Percentiles rank a stretch among this genome's conserved stretches.
Conservation (phyloP, 2,329 filamentous ascomycete species). For the Epicoccum sorghinum region DNA sequence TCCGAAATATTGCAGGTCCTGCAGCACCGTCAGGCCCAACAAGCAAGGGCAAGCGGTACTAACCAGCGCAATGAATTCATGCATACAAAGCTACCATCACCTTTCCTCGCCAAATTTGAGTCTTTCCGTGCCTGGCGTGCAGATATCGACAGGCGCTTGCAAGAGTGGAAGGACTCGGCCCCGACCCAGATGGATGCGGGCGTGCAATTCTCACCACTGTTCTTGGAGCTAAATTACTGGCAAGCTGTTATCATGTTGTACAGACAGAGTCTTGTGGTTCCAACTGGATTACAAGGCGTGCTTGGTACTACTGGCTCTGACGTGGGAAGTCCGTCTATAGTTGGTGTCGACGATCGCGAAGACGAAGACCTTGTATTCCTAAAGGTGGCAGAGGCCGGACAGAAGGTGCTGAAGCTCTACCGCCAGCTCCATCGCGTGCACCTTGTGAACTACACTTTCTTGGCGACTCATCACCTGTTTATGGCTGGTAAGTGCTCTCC, state of each 20-base stretch:
- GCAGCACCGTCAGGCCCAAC: conserved; percentile 87
- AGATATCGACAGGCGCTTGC: conserved; percentile 82
- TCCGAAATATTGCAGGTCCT: conserved; percentile 94
- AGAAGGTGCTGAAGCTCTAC: conserved; percentile 90
- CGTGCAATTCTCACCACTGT: conserved; percentile 86
- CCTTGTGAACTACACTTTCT: conserved; percentile 93
- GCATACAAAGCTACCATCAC: conserved; percentile 78
- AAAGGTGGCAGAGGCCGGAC: conserved; percentile 93
- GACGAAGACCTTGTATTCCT: conserved; percentile 92
- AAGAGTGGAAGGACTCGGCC: conserved; percentile 84
- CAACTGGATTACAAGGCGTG: conserved; percentile 82
- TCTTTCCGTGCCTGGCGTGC: conserved; percentile 88
- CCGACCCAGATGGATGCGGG: conserved; percentile 80
- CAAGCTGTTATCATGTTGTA: conserved; percentile 96
- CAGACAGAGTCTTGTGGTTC: conserved; percentile 85
- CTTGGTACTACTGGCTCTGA: conserved; percentile 64
- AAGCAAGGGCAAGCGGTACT: conserved; percentile 70
- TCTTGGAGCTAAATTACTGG: conserved; percentile 96
- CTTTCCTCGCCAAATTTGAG: conserved; percentile 82
- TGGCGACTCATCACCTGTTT: conserved; percentile 95
- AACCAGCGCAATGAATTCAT: conserved; percentile 73
- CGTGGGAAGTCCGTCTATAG: conserved; percentile 62
- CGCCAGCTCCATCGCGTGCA: conserved; percentile 85
- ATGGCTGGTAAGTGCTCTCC: conserved; percentile 74
- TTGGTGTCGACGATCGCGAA: conserved; percentile 70